Conservation (phyloP, 2,329 filamentous ascomycete genomes). For the Fusarium pseudocircinatum region DNA sequence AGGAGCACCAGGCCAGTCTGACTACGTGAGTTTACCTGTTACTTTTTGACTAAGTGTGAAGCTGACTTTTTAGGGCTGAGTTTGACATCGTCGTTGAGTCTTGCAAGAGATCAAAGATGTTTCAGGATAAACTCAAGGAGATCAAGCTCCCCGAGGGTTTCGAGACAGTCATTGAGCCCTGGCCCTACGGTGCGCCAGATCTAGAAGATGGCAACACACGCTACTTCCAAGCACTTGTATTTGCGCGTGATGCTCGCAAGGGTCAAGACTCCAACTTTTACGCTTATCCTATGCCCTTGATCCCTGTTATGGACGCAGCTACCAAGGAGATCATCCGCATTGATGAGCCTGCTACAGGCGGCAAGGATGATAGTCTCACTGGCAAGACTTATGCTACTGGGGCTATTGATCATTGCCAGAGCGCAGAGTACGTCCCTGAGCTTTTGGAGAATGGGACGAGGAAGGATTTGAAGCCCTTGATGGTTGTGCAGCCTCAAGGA, state of each 20-base stretch:
- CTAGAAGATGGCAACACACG: conserved; percentile 43
- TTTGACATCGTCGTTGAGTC: conserved; percentile 49
- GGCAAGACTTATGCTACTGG: conserved; percentile 26
- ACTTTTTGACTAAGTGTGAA: accelerated
- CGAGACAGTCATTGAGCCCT: conserved; percentile 47
- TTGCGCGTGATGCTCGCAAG: conserved; percentile 44
- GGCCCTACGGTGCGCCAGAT: conserved; percentile 48
- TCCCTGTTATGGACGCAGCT: conserved; percentile 52
- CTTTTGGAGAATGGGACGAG: conserved; percentile 53
- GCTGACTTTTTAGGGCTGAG: conserved; percentile 21
- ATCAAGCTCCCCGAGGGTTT: conserved; percentile 45
- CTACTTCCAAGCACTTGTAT: conserved; percentile 49
- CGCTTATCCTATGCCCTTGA: conserved; percentile 62
- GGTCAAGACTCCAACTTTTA: conserved; percentile 63
- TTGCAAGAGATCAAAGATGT: conserved; percentile 43
- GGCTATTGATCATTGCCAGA: conserved; percentile 45
- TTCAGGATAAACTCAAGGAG: conserved; percentile 45
- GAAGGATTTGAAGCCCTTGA: conserved; percentile 67
- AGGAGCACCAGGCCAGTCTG: conserved; percentile 45
- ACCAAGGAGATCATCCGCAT: conserved; percentile 47
- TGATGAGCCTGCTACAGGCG: conserved; percentile 49
- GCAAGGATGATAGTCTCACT: conserved; percentile 39
- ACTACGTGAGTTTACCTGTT: conserved; percentile 36
- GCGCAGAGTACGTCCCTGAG: conserved; percentile 54
- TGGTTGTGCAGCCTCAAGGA: conserved; percentile 52